phyloP scores from a whole-genome alignment of 2,329 filamentous ascomycete genomes.

The Nemania diffusa region DNA sequence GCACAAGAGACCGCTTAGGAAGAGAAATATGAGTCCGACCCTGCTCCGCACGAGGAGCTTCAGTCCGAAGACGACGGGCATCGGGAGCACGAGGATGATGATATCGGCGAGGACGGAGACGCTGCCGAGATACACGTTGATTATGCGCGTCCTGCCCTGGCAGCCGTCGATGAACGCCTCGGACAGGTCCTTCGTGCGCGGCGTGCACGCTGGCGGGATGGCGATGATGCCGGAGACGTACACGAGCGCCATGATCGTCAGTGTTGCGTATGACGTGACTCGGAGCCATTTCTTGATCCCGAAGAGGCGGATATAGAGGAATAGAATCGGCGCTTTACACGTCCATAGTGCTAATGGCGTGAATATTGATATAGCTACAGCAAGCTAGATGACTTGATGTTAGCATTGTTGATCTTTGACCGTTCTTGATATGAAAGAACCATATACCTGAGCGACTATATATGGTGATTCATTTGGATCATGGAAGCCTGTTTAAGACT shows the following conservation, averaged over 20 bases:
- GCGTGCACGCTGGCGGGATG: conserved; percentile 31
- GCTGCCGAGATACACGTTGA: conserved; percentile 32
- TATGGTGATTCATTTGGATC: conserved; percentile 23
- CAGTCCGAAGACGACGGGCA: conserved; percentile 34
- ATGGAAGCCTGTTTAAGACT: conserved; percentile 29
- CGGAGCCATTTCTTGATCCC: conserved; percentile 36
- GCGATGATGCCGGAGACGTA: conserved; percentile 25
- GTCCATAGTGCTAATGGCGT: conserved; percentile 33
- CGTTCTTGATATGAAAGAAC: background rate
- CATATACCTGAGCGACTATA: conserved; percentile 29
- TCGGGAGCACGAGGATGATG: conserved; percentile 33
- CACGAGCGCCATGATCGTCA: conserved; percentile 23
- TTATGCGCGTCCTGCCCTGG: conserved; percentile 24
- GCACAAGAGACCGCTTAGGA: conserved; percentile 34
- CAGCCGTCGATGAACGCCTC: conserved; percentile 22
- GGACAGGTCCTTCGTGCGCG: conserved; percentile 22
- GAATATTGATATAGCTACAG: conserved; percentile 25
- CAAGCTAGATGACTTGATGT: conserved; percentile 26
- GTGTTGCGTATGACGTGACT: conserved; percentile 19
- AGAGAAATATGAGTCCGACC: conserved; percentile 33
- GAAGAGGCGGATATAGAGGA: conserved; percentile 36
- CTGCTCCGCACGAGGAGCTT: conserved; percentile 29
- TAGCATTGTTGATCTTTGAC: background rate
- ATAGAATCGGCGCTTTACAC: conserved; percentile 37
- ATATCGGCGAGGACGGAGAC: conserved; percentile 32